Conservation (phyloP, 345 rosid species). For the Aquilaria malaccensis region DNA sequence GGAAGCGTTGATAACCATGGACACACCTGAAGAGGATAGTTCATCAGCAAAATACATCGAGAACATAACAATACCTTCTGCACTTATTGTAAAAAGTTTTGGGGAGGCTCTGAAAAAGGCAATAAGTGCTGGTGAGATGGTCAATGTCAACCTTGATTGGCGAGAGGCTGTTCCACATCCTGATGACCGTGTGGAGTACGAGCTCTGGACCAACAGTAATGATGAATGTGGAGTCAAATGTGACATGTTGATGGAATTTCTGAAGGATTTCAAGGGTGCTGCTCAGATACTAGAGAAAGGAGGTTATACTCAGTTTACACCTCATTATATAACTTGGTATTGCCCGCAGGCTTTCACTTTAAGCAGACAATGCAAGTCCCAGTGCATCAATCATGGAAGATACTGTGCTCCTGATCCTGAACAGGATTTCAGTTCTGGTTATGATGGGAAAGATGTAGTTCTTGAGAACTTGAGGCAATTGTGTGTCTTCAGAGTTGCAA, state of each 20-base stretch:
- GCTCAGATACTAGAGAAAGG: constrained; percentile 57
- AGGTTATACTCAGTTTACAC: constrained; percentile 58
- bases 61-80: constrained; percentile 51
- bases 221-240: constrained; percentile 57
- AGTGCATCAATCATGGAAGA: constrained; percentile 61
- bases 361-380: constrained; percentile 57
- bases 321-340: constrained; percentile 54
- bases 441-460: constrained; percentile 64
- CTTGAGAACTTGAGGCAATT: constrained; percentile 46
- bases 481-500: constrained; percentile 45
- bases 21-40: constrained; percentile 48
- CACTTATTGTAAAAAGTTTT: constrained; percentile 38
- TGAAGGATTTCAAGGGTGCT: constrained; percentile 49
- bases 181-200: constrained; percentile 56
- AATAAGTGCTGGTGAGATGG: constrained; percentile 33
- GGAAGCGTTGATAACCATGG: constrained; percentile 56
- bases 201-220: constrained; percentile 54
- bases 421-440: constrained; percentile 50
- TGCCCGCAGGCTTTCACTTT: constrained; percentile 50
- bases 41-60: constrained; percentile 41
- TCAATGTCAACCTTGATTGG: constrained; percentile 50
- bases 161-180: constrained; percentile 59
- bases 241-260: constrained; percentile 51
- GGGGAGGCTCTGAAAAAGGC: constrained; percentile 44
- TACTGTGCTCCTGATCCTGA: constrained; percentile 66